phyloP scores from a whole-genome alignment of 2,329 filamentous ascomycete species.

The Metarhizium brunneum region DNA sequence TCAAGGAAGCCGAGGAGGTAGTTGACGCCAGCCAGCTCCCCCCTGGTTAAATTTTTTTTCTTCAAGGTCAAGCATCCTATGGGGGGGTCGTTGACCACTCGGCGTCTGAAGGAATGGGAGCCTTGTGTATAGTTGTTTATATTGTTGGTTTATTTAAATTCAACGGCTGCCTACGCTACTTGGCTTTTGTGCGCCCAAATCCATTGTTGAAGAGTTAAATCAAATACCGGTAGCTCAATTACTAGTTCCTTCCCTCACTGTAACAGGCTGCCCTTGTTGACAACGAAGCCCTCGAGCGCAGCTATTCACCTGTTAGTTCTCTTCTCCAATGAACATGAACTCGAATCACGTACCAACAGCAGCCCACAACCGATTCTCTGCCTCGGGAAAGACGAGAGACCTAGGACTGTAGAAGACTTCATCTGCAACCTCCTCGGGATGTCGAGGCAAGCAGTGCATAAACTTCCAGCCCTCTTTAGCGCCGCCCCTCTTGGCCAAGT shows the following conservation, averaged over 20 bases:
- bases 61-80: neutral
- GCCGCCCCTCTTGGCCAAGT: conserved; percentile 73
- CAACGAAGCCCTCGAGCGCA: conserved; percentile 78
- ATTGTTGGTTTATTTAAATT: conserved; percentile 8
- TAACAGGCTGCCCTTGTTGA: conserved; percentile 77
- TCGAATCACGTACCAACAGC: conserved; percentile 54
- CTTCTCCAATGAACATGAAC: neutral
- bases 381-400: conserved; percentile 87
- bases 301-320: conserved; percentile 30
- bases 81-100: neutral
- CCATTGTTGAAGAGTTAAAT: conserved; percentile 4
- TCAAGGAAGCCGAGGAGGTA: conserved; percentile 86
- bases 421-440: conserved; percentile 86
- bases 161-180: conserved; percentile 5
- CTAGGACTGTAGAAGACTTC: conserved; percentile 85
- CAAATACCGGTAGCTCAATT: neutral
- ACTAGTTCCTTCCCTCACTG: neutral
- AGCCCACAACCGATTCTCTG: conserved; percentile 89
- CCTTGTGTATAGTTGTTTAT: conserved; percentile 6
- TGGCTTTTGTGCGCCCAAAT: conserved; percentile 4
- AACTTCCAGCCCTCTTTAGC: conserved; percentile 91
- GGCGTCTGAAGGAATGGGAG: conserved; percentile 11
- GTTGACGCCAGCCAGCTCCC: conserved; percentile 92
- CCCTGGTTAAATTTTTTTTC: conserved; percentile 55
- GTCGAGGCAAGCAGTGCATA: conserved; percentile 94